Percentiles rank a stretch among this genome's conserved stretches.
Conservation (phyloP, 768 basidiomycete genomes). For the Coprinellus aureogranulatus region DNA sequence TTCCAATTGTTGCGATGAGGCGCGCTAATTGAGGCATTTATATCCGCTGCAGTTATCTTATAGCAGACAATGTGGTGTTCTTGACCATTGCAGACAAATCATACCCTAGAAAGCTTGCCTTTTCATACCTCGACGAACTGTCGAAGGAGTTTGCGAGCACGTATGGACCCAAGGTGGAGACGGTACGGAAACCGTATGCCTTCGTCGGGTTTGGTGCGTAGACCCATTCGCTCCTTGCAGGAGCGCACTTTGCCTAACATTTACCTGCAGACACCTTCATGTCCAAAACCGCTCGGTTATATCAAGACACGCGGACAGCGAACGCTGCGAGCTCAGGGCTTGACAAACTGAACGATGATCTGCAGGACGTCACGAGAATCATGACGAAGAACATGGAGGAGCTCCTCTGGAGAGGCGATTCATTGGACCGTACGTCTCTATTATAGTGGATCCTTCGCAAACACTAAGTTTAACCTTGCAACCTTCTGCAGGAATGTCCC, state of each 20-base stretch:
- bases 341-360: constrained; percentile 89
- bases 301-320: constrained; percentile 89
- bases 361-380: constrained; percentile 97
- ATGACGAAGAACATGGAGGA: constrained; percentile 99
- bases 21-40: constrained; percentile 4
- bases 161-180: constrained; percentile 92
- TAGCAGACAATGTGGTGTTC: constrained; percentile 91
- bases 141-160: constrained; percentile 92
- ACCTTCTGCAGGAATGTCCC: constrained; percentile 79
- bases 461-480: too few relatives aligned
- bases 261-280: constrained; percentile 85
- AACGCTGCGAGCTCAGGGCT: constrained; percentile 67
- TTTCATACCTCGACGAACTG: constrained; percentile 95
- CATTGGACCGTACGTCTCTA: constrained; percentile 75
- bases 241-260: neutral
- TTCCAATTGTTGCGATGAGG: neutral
- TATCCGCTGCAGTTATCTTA: constrained; percentile 83
- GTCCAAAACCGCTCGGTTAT: constrained; percentile 93
- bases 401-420: constrained; percentile 95
- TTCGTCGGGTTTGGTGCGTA: constrained; percentile 94
- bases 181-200: constrained; percentile 93
- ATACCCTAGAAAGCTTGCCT: constrained; percentile 94
- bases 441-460: neutral
- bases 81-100: constrained; percentile 95
- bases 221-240: neutral